Evolutionary conservation across 1,139 yeast species (phyloP), one percentile per base, ranked within the genome.

Genomic region (Suhomyces coccinellae): DNA sequence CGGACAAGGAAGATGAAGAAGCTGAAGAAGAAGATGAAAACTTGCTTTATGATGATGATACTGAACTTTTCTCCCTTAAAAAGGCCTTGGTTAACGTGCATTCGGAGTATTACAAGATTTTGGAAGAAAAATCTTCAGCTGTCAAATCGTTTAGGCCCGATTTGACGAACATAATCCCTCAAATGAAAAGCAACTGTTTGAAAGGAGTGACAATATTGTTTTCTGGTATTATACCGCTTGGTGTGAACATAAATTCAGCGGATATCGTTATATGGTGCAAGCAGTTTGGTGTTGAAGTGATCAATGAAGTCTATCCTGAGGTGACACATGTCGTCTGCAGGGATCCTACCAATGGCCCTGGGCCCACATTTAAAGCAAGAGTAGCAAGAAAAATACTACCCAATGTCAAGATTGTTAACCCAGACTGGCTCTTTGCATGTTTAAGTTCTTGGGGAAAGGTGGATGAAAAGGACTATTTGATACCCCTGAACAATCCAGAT

Each of bases 181-280:
- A 66, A 16, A 75, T 91, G 77, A 91, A 90, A 61, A 66, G 71
- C 14, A 61, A 71, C 46, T 90, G 89, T 2, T 80, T 93, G 51
- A 67, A 77, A 33, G 93, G 85, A 3, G 78, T 85, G 38, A 81
- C 82, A 1, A 80, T 93, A 46, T 73, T 93, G 24, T 86, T 93
- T 57, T 86, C 96, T 1, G 98, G 98, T 0, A 75, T 91, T 13
- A 78, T 93, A 16, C 97, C 97, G 1, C 62, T 87, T 14, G 95
- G 95, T 1, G 75, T 84, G 6, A 79, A 82, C 47, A 68, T 87
- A 15, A 84, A 85, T 44, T 67, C 76, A 39, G 87, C 88, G 2
- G 97, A 89, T 61, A 87, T 93, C 41, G 97, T 91, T 1, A 82
- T 85, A 24, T 91, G 98, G 97, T 87, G 93, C 14, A 79, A 81